These are phyloP conservation scores for Cicer chorassanicum DNA, from an alignment of 306 rosid genomes.

Conservation along the genomic window DNA sequence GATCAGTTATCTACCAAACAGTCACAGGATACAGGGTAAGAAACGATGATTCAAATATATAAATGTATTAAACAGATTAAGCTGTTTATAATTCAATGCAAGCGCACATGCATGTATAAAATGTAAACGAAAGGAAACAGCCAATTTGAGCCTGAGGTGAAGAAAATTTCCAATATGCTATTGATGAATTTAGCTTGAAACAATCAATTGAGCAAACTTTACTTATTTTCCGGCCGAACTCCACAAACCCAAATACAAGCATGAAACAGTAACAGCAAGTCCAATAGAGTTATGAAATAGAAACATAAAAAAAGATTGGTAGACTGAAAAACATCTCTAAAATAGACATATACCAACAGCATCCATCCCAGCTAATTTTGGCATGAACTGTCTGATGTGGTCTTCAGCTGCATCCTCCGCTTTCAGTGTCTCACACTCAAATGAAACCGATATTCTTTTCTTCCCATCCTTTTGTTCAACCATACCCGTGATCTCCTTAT, in stretches of 20 bases:
- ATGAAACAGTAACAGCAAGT: too few relatives aligned
- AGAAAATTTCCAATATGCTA: neutral
- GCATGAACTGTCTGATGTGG: conserved; percentile 82
- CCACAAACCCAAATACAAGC: too few relatives aligned
- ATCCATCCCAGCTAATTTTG: conserved; percentile 84
- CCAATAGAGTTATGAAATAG: neutral
- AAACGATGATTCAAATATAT: neutral
- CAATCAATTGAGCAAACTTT: too few relatives aligned
- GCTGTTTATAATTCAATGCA: conserved; percentile 17
- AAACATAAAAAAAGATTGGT: neutral
- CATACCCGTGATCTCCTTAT: conserved; percentile 70
- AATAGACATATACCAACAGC: conserved; percentile 87
- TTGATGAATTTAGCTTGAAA: neutral
- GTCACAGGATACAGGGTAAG: neutral
- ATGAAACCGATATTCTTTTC: conserved; percentile 62
- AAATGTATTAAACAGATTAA: conserved; percentile 15
- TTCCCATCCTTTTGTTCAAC: conserved; percentile 69
- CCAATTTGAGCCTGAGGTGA: neutral
- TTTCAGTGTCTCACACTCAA: conserved; percentile 80
- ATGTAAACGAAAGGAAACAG: conserved; percentile 12
- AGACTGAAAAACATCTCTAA: neutral
- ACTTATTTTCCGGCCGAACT: too few relatives aligned
- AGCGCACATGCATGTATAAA: conserved; percentile 31
- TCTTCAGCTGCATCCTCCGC: conserved; percentile 91
- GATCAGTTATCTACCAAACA: too few relatives aligned